Base-by-base conservation (phyloP, 331 rosid genomes). In the Malus hybrid region DNA sequence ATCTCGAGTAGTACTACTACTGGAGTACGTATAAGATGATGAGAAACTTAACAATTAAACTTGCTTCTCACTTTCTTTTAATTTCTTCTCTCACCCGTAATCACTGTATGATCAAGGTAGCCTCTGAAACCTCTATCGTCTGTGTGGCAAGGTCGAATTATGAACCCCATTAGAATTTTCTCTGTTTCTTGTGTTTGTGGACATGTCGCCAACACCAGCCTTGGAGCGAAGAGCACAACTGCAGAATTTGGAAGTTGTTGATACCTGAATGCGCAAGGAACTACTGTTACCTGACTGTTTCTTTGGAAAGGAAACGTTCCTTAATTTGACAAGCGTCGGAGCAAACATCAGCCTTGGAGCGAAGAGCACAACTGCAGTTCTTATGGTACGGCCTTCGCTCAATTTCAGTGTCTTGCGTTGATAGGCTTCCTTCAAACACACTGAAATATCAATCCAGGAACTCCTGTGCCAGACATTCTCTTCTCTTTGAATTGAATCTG, bases 301-400 rank as follows among this genome's bases (percentile, higher is more conserved):
- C 76, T 65, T 83, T 67, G 70, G 74, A 44, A 79, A 82, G 1
- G 86, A 72, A 6, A 83, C 34, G 29, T 29, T 36, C 77, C 75
- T 34, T 33, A 33, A 33, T 77, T 67, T 42, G 79, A 78, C 79
- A 75, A 0, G 71, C 71, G 44, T 59, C 55, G 69, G 70, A 54
- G 67, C 76, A 73, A 65, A 48, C 18, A n/a, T 18, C 67, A 14
- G 42, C 74, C 46, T 81, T 83, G 32, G 52, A 71, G 71, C 81
- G 87, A 29, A 86, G 79, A 11, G 83, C 82, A 54, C 93, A 89
- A 13, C 85, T 80, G 70, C 93, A 89, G 52, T 85, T 81, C 20
- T 76, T 82, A 54, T 89, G 91, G 79, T 85, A 87, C 24, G 93
- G 91, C 69, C 91, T 85, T 28, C 87, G 7, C 73, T 85, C 85